phyloP scores from a whole-genome alignment of 106 monocot species.

The Gastrodia elata region DNA sequence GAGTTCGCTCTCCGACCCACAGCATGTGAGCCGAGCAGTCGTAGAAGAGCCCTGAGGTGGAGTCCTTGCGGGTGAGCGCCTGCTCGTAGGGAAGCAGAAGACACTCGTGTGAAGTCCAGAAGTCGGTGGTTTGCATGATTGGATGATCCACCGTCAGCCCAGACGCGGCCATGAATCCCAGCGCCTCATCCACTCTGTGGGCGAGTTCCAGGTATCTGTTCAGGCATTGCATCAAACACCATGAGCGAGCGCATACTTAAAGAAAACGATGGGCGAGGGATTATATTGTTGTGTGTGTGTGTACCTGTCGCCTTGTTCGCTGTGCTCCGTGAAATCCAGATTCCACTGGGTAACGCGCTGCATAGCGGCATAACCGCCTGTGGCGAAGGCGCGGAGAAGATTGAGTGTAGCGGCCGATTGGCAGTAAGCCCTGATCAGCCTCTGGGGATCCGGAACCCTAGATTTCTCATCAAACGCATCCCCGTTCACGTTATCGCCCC shows the following conservation, averaged over 20 bases:
- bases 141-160: slow-evolving; percentile 67
- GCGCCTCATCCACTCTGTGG: slow-evolving; percentile 63
- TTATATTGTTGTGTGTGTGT: too few relatives aligned
- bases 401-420: slow-evolving; percentile 42
- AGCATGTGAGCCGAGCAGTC: slow-evolving; percentile 76
- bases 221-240: slow-evolving; percentile 11
- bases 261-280: not conserved
- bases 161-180: slow-evolving; percentile 66
- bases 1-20: slow-evolving; percentile 62
- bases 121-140: slow-evolving; percentile 64
- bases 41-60: slow-evolving; percentile 59
- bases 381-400: slow-evolving; percentile 43
- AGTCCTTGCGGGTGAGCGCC: slow-evolving; percentile 64
- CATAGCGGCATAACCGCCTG: slow-evolving; percentile 60
- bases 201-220: slow-evolving; percentile 64
- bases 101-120: slow-evolving; percentile 84
- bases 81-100: slow-evolving; percentile 82
- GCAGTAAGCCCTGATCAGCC: slow-evolving; percentile 58
- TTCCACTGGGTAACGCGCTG: slow-evolving; percentile 73
- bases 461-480: slow-evolving; percentile 38
- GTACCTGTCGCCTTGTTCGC: slow-evolving; percentile 66
- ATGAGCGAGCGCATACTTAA: not conserved
- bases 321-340: slow-evolving; percentile 66
- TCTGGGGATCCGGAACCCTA: slow-evolving; percentile 44
- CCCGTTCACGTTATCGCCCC: slow-evolving; percentile 41